Evolutionary conservation across 2,329 filamentous ascomycete species (phyloP), one percentile per base, ranked within the genome.

Genomic region (Sarocladium kiliense): DNA sequence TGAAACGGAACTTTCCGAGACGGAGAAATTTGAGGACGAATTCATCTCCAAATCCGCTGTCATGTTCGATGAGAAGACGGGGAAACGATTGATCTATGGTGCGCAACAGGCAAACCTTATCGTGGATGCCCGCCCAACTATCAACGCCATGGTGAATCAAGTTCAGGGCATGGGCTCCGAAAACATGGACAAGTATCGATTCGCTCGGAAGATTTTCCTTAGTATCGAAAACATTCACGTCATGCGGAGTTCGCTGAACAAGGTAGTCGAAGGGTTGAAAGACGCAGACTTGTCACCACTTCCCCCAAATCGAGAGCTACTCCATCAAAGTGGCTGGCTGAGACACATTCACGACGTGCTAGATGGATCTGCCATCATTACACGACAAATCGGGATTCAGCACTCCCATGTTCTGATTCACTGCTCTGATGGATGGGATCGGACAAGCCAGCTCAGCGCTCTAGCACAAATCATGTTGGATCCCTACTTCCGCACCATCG

Each of bases 191-290:
- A 88, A 96, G 71, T 99, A 99, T 74, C 90, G 88, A 58, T 93
- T 92, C 64, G 91, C 91, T 16, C 87, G 87, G 57, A 96, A 97
- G 71, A 87, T 88, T 27, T 99, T 95, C 66, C 80, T 99, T 55
- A 94, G 90, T 59, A 99, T 99, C 65, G 93, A 95, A 69, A 99
- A 99, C 68, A 97, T 99, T 58, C 94, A 99, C 66, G 91, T 97
- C 59, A 99, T 99, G 94, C 83, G 94, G 56, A 88, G 88, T 58
- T 97, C 93, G 1, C 77, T 99, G 32, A 86, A 88, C 62, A 93
- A 87, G 62, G 88, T 99, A 19, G 79, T 97, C 54, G 92, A 96
- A 59, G 88, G 91, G 2, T 76, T 99, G 65, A 97, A 96, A 66
- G 93, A 97, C 62, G 90, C 91, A 2, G 94, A 99, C 68, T 80